A percentile compares a stretch with the other conserved stretches of the same genome.
Evolutionary conservation across 2,329 filamentous ascomycete species (phyloP).

Genomic region (Ceratocystis cubensis): DNA sequence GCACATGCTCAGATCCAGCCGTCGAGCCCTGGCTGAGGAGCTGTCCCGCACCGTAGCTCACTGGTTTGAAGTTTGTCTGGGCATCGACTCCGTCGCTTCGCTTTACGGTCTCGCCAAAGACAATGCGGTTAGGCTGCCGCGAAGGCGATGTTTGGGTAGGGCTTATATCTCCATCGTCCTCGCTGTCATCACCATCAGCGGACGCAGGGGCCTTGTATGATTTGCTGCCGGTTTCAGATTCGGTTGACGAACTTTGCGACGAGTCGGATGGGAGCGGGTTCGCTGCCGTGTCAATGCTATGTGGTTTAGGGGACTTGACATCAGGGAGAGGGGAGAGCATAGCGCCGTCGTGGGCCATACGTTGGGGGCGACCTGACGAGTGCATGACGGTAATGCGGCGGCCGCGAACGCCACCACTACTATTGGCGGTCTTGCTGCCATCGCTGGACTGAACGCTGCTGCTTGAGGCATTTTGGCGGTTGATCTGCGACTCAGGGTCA

Average conservation of each 20-base stretch:
- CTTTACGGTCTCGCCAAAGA: constrained; percentile 55
- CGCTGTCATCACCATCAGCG: neutral
- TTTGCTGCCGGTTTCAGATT: constrained; percentile 11
- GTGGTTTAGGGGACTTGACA: constrained; percentile 28
- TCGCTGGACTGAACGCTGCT: constrained; percentile 6
- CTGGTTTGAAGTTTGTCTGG: constrained; percentile 19
- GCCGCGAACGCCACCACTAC: constrained; percentile 46
- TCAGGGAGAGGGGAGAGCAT: constrained; percentile 19
- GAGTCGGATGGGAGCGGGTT: constrained; percentile 21
- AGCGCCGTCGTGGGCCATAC: constrained; percentile 50
- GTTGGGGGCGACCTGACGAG: constrained; percentile 38
- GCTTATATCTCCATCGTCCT: constrained; percentile 13
- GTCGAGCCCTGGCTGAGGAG: constrained; percentile 34
- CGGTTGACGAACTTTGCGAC: constrained; percentile 10
- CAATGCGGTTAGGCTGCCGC: constrained; percentile 34
- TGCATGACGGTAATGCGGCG: constrained; percentile 56
- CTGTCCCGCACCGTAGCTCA: constrained; percentile 12
- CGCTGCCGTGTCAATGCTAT: constrained; percentile 27
- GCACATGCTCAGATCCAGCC: constrained; percentile 4
- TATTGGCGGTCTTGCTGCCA: neutral
- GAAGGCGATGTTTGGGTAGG: constrained; percentile 9
- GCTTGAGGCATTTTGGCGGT: constrained; percentile 21
- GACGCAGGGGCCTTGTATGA: constrained; percentile 13
- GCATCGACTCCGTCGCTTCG: constrained; percentile 40
- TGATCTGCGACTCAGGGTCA: constrained; percentile 22